phyloP scores from a whole-genome alignment of 768 basidiomycete species.

The Lentinula raphanica region DNA sequence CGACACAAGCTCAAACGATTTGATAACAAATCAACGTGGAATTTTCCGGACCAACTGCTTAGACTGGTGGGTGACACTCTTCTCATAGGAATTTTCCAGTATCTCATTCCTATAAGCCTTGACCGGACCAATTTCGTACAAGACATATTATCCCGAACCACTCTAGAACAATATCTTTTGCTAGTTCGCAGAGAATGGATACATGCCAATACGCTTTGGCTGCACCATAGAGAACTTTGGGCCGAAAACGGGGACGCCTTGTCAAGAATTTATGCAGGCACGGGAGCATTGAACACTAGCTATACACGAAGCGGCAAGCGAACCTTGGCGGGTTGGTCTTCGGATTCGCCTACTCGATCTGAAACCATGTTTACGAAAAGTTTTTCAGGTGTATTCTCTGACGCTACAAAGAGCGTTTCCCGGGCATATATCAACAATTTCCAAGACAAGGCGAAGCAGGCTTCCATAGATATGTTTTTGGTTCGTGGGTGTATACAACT shows the following conservation, averaged over 20 bases:
- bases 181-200: conserved; percentile 78
- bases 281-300: conserved; percentile 90
- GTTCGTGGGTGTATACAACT: conserved; percentile 36
- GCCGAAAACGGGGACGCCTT: conserved; percentile 95
- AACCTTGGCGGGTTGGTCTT: conserved; percentile 69
- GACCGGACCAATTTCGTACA: conserved; percentile 98
- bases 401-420: conserved; percentile 94
- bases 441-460: conserved; percentile 90
- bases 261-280: conserved; percentile 91
- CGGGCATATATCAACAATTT: conserved; percentile 98
- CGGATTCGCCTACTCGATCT: not conserved
- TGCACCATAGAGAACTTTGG: conserved; percentile 89
- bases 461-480: conserved; percentile 92
- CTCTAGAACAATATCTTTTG: conserved; percentile 76
- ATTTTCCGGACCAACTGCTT: conserved; percentile 93
- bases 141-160: conserved; percentile 82
- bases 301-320: conserved; percentile 94
- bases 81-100: not conserved
- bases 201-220: conserved; percentile 67
- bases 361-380: conserved; percentile 2
- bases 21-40: conserved; percentile 86
- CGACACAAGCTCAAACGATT: conserved; percentile 56
- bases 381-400: conserved; percentile 75
- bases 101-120: conserved; percentile 45
- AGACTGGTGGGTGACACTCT: conserved; percentile 63